Conservation (phyloP, 2,329 filamentous ascomycete species). For the Aspergillus sp. region DNA sequence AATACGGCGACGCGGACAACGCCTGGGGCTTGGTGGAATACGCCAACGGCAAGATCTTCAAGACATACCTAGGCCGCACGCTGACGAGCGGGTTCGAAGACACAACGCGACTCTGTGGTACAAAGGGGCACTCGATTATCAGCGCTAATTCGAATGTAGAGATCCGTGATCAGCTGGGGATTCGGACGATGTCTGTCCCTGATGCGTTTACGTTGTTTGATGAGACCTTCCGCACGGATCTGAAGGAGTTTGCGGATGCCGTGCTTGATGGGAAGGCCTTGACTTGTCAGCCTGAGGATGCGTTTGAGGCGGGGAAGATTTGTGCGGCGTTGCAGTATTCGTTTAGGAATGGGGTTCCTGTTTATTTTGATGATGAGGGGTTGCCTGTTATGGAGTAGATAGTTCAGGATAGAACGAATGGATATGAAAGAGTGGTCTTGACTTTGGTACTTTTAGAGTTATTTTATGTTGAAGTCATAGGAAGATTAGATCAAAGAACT, state of each 20-base stretch:
- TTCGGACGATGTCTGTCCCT: not conserved
- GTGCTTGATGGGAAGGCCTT: slow-evolving; percentile 4
- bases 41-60: slow-evolving; percentile 38
- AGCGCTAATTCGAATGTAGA: not conserved
- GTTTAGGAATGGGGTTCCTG: slow-evolving; percentile 5
- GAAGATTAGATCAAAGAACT: not conserved
- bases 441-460: no score
- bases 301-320: slow-evolving; percentile 8
- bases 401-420: not conserved
- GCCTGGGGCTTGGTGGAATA: slow-evolving; percentile 39
- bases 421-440: no score
- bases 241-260: slow-evolving; percentile 7
- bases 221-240: slow-evolving; percentile 2
- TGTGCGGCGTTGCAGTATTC: slow-evolving; percentile 7
- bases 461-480: no score
- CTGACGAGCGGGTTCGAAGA: slow-evolving; percentile 38
- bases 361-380: slow-evolving; percentile 11
- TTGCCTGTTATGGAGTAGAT: slow-evolving; percentile 3
- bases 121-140: not conserved
- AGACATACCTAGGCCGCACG: slow-evolving; percentile 35
- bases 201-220: slow-evolving; percentile 10
- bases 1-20: slow-evolving; percentile 10
- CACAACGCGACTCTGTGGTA: slow-evolving; percentile 31
- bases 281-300: slow-evolving; percentile 10
- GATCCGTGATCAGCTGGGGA: not conserved